Percentiles rank a stretch among this genome's conserved stretches.
Conservation (phyloP, 202 grass and related monocot species). For the Zizania palustris region DNA sequence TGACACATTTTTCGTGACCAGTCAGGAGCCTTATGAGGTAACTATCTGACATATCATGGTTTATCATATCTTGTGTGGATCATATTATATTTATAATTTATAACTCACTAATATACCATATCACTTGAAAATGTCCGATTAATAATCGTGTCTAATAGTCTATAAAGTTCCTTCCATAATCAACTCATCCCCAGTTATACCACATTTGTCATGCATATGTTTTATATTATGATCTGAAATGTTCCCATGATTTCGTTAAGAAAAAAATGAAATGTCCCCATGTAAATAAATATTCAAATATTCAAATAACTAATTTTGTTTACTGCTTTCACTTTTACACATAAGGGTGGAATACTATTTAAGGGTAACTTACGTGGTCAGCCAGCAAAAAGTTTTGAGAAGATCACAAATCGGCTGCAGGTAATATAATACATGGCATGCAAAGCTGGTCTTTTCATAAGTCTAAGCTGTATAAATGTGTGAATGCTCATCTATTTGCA, state of each 20-base stretch:
- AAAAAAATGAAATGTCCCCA: not conserved
- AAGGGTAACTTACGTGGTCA: slow-evolving; percentile 93
- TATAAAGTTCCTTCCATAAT: slow-evolving; percentile 4
- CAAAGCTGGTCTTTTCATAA: slow-evolving; percentile 18
- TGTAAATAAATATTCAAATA: slow-evolving; percentile 10
- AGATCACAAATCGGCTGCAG: slow-evolving; percentile 80
- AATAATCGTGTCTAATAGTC: not conserved
- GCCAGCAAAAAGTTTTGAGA: slow-evolving; percentile 82
- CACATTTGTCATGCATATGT: slow-evolving; percentile 8
- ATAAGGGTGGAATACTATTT: slow-evolving; percentile 87
- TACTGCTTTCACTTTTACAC: slow-evolving; percentile 26
- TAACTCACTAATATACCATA: not conserved
- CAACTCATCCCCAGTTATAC: slow-evolving; percentile 14
- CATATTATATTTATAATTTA: not conserved
- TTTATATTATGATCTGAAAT: slow-evolving; percentile 3
- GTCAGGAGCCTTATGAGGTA: slow-evolving; percentile 92
- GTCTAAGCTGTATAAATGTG: slow-evolving; percentile 31
- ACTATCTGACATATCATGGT: slow-evolving; percentile 15
- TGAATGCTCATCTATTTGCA: slow-evolving; percentile 27
- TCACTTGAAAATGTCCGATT: not conserved
- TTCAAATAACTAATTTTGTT: slow-evolving; percentile 31
- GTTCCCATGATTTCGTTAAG: not conserved
- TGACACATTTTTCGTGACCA: slow-evolving; percentile 94
- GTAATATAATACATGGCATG: slow-evolving; percentile 34
- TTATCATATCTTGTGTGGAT: not conserved